phyloP scores from a whole-genome alignment of 768 basidiomycete species.

The Calocybe indica region DNA sequence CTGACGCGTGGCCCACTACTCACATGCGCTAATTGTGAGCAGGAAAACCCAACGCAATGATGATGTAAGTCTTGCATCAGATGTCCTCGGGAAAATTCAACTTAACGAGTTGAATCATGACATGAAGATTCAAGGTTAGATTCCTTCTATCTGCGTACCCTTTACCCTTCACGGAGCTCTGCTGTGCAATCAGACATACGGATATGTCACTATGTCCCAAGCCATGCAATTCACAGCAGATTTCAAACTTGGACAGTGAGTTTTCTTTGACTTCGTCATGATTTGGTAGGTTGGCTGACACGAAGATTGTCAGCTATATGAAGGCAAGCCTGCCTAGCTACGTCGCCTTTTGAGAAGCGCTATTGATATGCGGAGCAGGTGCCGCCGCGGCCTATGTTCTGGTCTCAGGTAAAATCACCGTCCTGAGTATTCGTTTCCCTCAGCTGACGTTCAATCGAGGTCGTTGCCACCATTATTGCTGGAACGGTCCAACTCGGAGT shows the following conservation, averaged over 20 bases:
- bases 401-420: slow-evolving; percentile 40
- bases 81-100: background rate
- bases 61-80: slow-evolving; percentile 41
- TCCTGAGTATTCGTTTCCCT: background rate
- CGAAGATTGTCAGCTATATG: slow-evolving; percentile 35
- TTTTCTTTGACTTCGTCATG: slow-evolving; percentile 21
- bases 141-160: background rate
- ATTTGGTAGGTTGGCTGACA: background rate
- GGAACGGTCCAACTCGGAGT: slow-evolving; percentile 65
- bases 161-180: slow-evolving; percentile 3
- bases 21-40: slow-evolving; percentile 26
- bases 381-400: slow-evolving; percentile 62
- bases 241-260: slow-evolving; percentile 74
- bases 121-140: slow-evolving; percentile 30
- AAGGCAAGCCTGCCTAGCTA: slow-evolving; percentile 23
- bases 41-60: slow-evolving; percentile 70
- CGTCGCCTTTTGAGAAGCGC: background rate
- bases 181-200: slow-evolving; percentile 41
- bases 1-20: slow-evolving; percentile 2
- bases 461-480: slow-evolving; percentile 54
- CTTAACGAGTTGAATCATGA: slow-evolving; percentile 1
- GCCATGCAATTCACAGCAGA: slow-evolving; percentile 67
- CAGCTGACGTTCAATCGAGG: slow-evolving; percentile 11
- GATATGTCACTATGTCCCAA: slow-evolving; percentile 60
- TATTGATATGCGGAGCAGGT: slow-evolving; percentile 25